phyloP scores from a whole-genome alignment of 2,329 filamentous ascomycete species.

The Torrubiellomyces zombiae region DNA sequence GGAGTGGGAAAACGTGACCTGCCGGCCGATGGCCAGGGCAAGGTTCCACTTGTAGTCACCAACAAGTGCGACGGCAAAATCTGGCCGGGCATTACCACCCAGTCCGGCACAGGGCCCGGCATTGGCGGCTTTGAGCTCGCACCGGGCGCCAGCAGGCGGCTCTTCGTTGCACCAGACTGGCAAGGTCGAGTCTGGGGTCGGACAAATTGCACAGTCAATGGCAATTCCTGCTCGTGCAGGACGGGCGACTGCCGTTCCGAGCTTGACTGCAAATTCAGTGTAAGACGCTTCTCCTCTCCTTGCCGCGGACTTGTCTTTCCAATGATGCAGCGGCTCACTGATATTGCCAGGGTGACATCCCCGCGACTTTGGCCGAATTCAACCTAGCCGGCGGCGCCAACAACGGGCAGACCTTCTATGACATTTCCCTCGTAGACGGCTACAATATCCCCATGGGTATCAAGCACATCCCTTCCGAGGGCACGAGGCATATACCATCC shows the following conservation, averaged over 20 bases:
- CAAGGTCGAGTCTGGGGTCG: conserved; percentile 69
- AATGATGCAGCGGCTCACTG: no score
- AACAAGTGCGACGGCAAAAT: conserved; percentile 57
- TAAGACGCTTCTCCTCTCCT: conserved; percentile 26
- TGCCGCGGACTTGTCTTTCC: no score
- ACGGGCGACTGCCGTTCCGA: conserved; percentile 64
- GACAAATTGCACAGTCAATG: conserved; percentile 66
- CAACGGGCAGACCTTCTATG: conserved; percentile 56
- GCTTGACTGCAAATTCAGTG: conserved; percentile 51
- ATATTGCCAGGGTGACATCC: conserved; percentile 44
- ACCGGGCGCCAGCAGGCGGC: conserved; percentile 36
- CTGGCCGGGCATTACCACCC: conserved; percentile 62
- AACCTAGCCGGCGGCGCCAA: conserved; percentile 50
- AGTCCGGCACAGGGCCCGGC: conserved; percentile 51
- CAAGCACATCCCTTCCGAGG: conserved; percentile 41
- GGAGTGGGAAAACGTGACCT: conserved; percentile 13
- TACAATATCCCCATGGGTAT: conserved; percentile 63
- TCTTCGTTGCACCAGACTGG: conserved; percentile 59
- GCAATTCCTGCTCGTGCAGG: conserved; percentile 48
- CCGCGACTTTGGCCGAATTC: conserved; percentile 67
- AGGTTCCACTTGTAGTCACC: conserved; percentile 46
- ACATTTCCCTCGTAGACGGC: conserved; percentile 71
- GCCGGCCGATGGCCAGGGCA: conserved; percentile 17
- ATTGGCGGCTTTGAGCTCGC: conserved; percentile 52
- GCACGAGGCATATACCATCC: conserved; percentile 51